Evolutionary conservation across 1,284 basidiomycete genomes (phyloP).

Genomic region (Hemileia vastatrix): DNA sequence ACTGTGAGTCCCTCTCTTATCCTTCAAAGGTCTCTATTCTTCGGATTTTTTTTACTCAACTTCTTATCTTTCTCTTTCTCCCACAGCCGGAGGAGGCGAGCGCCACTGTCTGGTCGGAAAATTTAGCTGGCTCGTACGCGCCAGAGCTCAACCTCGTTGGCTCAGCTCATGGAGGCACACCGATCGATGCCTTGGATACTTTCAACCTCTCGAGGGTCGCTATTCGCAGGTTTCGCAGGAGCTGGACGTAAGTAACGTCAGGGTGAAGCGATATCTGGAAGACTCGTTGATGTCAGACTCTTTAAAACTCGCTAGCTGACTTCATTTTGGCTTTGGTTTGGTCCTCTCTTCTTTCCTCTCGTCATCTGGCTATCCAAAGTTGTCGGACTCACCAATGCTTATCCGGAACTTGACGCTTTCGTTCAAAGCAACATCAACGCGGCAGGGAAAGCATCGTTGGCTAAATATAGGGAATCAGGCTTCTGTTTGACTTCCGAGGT

Average conservation of each 20-base stretch:
- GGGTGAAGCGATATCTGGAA: too few species aligned
- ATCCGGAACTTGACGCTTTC: slow-evolving; percentile 26
- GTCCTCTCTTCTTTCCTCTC: not conserved
- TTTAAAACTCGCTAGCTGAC: too few species aligned
- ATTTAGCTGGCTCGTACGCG: slow-evolving; percentile 28
- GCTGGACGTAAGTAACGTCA: slow-evolving; percentile 3
- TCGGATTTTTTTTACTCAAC: too few species aligned
- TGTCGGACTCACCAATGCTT: slow-evolving; percentile 25
- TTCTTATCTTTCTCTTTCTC: too few species aligned
- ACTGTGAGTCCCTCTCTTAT: not conserved
- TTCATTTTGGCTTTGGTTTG: not conserved
- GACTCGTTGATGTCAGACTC: too few species aligned
- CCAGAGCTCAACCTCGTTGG: slow-evolving; percentile 35
- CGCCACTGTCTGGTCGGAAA: slow-evolving; percentile 31
- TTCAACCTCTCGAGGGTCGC: slow-evolving; percentile 29
- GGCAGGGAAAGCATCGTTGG: slow-evolving; percentile 20
- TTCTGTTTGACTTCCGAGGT: slow-evolving; percentile 28
- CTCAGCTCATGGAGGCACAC: slow-evolving; percentile 28
- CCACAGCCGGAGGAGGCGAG: slow-evolving; percentile 29
- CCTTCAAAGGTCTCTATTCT: too few species aligned
- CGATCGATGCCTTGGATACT: slow-evolving; percentile 26
- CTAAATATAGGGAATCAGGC: slow-evolving; percentile 18
- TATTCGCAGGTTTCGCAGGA: slow-evolving; percentile 32
- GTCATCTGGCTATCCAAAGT: slow-evolving; percentile 23
- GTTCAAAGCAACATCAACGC: slow-evolving; percentile 21